Conservation (phyloP, 164 flowering plant genomes). For the Warburgia ugandensis region DNA sequence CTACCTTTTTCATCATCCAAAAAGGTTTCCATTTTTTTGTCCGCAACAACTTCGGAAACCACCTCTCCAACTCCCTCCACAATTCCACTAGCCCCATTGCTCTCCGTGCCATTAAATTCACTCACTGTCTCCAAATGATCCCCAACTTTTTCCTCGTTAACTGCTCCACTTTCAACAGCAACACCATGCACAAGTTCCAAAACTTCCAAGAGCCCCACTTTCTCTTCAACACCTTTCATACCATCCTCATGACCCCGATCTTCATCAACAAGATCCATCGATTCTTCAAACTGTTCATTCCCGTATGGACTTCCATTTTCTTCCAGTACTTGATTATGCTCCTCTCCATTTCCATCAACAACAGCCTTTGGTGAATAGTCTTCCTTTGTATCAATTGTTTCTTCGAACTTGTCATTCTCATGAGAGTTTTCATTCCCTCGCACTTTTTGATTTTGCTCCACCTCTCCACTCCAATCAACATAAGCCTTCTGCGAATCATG, state of each 20-base stretch:
- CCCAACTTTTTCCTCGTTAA: conserved; percentile 18
- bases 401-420: conserved; percentile 48
- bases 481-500: background rate
- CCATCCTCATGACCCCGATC: conserved; percentile 5
- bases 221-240: background rate
- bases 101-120: background rate
- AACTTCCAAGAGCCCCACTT: conserved; percentile 18
- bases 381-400: no score
- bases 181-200: background rate
- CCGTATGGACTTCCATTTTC: no score
- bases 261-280: conserved; percentile 17
- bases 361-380: no score
- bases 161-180: conserved; percentile 3
- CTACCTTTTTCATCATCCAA: no score
- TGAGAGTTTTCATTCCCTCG: conserved; percentile 15
- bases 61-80: background rate
- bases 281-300: conserved; percentile 44
- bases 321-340: no score
- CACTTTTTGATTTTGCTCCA: conserved; percentile 6
- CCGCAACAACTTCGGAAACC: background rate
- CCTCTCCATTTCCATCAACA: no score
- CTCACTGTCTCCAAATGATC: background rate
- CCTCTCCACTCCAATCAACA: conserved; percentile 14
- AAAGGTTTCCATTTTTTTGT: background rate
- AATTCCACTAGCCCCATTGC: background rate